Percentiles rank a stretch among this genome's conserved stretches.
phyloP scores from a whole-genome alignment of 228 moss, liverwort and hornwort genomes.

The Sphagnum fallax region DNA sequence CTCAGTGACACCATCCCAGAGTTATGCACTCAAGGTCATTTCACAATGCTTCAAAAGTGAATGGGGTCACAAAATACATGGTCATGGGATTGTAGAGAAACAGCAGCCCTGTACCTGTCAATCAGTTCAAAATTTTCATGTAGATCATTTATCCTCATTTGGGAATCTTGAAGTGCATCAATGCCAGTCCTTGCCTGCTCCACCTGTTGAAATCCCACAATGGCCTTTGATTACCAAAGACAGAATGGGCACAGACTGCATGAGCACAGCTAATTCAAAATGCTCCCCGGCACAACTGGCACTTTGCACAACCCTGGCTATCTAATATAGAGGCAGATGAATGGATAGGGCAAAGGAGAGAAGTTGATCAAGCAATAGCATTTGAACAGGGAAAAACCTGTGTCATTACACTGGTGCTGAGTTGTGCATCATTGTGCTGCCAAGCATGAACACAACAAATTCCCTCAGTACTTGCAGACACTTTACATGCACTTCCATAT shows the following conservation, averaged over 20 bases:
- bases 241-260: neutral
- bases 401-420: conserved; percentile 99
- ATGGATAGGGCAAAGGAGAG: neutral
- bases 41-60: neutral
- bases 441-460: conserved; percentile 1
- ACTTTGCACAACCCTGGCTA: neutral
- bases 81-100: neutral
- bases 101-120: conserved; percentile 44
- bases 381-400: conserved; percentile 29
- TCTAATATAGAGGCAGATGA: neutral
- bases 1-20: conserved; percentile 9
- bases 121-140: conserved; percentile 86
- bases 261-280: neutral
- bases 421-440: conserved; percentile 97
- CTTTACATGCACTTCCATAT: too few relatives aligned
- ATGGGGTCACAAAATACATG: neutral
- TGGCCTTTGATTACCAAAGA: neutral
- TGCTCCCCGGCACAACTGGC: neutral
- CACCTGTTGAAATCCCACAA: conserved; percentile 39
- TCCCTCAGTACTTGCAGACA: too few relatives aligned
- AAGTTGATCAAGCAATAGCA: neutral
- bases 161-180: conserved; percentile 76
- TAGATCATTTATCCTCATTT: conserved; percentile 70
- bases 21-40: neutral
- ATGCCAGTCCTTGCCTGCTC: conserved; percentile 98